Evolutionary conservation across 768 basidiomycete species (phyloP), one percentile per base, ranked within the genome.

Genomic region (Boletales sp.): DNA sequence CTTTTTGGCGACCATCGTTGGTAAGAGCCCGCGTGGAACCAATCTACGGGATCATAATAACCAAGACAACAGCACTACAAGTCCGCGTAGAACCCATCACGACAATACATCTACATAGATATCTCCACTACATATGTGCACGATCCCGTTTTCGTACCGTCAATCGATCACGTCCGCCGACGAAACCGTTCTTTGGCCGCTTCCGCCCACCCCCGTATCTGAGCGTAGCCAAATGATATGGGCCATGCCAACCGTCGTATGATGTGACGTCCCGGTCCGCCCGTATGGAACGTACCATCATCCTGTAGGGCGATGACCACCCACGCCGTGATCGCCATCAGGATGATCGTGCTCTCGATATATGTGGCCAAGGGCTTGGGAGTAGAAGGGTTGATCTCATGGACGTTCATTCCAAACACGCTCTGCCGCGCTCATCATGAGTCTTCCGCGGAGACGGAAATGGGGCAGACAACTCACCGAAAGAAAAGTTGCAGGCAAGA

Each of bases 291-390:
- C 6, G 45, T n/a, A 19, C 62, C 68, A 11, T 57, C 40, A 5
- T 44, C 33, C 8, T 82, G 81, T 55, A 80, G 72, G 7, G 81
- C 76, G 21, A 83, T 67, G 35, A 83, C 73, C 35, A 79, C 57
- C 81, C 81, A 84, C n/a, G 76, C 62, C 12, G 80, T 81, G 13
- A 73, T 30, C 10, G 71, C 15, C 0, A 80, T 84, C 40, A 85
- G 64, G 0, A 74, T 69, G 5, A 80, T 38, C 1, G 81, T 76
- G 6, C 70, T 60, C 14, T 57, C 69, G 28, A 75, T 14, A 46
- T 75, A 82, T 40, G 66, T 61, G 2, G 53, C 44, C 18, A 81
- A 53, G 2, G 67, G 66, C 44, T 63, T 68, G 10, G 43, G 13
- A 4, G 63, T 60, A 12, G 30, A 21, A 5, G 45, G 7, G 47